Percentiles rank a stretch among this genome's conserved stretches.
Evolutionary conservation across 108 stramenopile species (phyloP).

Genomic region (Skeletonema tropicum): DNA sequence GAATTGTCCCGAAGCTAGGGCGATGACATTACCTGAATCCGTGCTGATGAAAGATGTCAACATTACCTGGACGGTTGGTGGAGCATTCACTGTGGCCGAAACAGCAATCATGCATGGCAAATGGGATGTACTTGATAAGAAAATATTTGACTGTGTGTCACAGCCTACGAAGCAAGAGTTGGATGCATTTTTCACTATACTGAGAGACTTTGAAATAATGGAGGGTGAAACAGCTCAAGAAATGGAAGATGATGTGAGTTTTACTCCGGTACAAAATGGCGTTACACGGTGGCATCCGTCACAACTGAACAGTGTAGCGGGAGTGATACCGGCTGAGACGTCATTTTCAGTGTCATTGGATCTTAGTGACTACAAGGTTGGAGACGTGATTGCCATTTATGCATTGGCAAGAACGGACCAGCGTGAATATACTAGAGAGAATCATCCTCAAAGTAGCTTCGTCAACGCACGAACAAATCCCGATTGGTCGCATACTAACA

Average conservation of each 20-base stretch:
- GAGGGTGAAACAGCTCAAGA: constrained; percentile 41
- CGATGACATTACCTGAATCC: constrained; percentile 38
- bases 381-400: constrained; percentile 63
- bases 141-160: constrained; percentile 52
- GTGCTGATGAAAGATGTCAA: constrained; percentile 29
- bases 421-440: constrained; percentile 50
- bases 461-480: constrained; percentile 92
- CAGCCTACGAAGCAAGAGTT: constrained; percentile 58
- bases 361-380: constrained; percentile 45
- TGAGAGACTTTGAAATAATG: constrained; percentile 39
- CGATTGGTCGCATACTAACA: constrained; percentile 60
- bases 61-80: constrained; percentile 86
- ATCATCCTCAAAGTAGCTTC: constrained; percentile 81
- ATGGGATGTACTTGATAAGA: constrained; percentile 58
- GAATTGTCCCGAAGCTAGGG: constrained; percentile 31
- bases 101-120: constrained; percentile 73
- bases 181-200: constrained; percentile 41
- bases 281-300: constrained; percentile 43
- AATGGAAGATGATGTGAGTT: constrained; percentile 39
- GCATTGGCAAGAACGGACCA: constrained; percentile 73
- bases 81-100: constrained; percentile 73
- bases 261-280: constrained; percentile 40
- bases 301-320: neutral
- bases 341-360: constrained; percentile 62
- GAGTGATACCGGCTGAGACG: constrained; percentile 37